Evolutionary conservation across 2,329 filamentous ascomycete species (phyloP).

Genomic region (Thermoascus crustaceus): DNA sequence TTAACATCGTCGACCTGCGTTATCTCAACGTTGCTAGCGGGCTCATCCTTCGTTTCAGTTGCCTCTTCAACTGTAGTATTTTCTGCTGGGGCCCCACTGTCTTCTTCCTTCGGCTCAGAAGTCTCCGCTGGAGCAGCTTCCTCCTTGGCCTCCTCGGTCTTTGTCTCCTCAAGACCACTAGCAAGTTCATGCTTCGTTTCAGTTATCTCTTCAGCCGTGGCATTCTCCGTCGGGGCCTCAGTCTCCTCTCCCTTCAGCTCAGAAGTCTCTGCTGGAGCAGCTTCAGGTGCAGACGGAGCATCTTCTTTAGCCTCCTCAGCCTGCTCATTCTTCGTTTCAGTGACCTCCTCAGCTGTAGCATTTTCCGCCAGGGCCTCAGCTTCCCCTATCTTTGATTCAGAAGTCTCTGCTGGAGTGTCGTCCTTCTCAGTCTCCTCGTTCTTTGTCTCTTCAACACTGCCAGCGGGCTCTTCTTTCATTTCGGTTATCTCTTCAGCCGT

Average conservation of each 20-base stretch:
- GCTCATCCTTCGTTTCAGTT: not conserved
- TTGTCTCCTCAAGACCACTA: too few relatives aligned
- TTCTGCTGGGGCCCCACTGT: constrained; percentile 1
- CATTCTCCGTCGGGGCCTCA: not conserved
- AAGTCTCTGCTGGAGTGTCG: not conserved
- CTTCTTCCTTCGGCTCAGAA: constrained; percentile 1
- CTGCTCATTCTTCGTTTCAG: not conserved
- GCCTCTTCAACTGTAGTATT: not conserved
- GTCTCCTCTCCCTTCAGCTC: not conserved
- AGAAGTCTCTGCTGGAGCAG: not conserved
- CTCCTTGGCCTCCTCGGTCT: constrained; percentile 4
- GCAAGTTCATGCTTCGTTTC: too few relatives aligned
- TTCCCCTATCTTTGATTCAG: constrained; percentile 1
- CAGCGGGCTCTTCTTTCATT: too few relatives aligned
- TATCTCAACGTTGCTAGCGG: too few relatives aligned
- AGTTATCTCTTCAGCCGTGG: too few relatives aligned
- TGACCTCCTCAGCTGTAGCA: not conserved
- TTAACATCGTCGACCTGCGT: too few relatives aligned
- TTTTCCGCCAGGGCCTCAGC: not conserved
- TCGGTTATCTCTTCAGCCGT: too few relatives aligned
- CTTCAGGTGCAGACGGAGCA: not conserved
- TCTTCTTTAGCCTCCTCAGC: too few relatives aligned
- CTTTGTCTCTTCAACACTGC: too few relatives aligned
- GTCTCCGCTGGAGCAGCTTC: constrained; percentile 1
- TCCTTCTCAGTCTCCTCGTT: constrained; percentile 5